These are phyloP conservation scores for Neohortaea acidophila DNA, from an alignment of 495 filamentous ascomycete genomes.

Conservation along the genomic window DNA sequence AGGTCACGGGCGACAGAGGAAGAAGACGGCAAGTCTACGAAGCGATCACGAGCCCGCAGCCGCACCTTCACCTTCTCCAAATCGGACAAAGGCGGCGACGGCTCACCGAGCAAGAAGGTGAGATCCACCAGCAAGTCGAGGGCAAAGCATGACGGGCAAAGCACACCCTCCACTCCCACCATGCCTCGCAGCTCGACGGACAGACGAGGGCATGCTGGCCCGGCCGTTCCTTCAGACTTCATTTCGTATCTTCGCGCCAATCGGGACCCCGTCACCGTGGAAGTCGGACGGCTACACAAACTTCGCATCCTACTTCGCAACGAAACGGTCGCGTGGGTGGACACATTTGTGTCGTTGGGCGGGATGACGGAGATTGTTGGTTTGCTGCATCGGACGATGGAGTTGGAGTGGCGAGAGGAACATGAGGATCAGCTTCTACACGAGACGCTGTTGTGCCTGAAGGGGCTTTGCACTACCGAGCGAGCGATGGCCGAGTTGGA, in stretches of 20 bases:
- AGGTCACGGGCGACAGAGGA: background rate
- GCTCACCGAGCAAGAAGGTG: conserved; percentile 46
- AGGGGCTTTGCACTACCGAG: conserved; percentile 84
- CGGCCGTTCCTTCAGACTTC: conserved; percentile 54
- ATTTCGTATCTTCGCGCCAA: conserved; percentile 64
- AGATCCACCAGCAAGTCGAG: conserved; percentile 30
- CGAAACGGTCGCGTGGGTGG: conserved; percentile 89
- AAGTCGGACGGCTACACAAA: conserved; percentile 90
- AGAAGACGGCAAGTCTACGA: conserved; percentile 11
- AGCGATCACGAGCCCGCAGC: conserved; percentile 44
- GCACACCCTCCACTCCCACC: background rate
- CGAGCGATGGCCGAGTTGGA: conserved; percentile 67
- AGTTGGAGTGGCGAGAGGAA: conserved; percentile 94
- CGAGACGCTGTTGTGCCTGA: conserved; percentile 83
- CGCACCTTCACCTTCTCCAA: conserved; percentile 62
- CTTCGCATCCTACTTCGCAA: conserved; percentile 78
- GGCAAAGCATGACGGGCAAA: conserved; percentile 29
- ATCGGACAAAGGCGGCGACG: conserved; percentile 27
- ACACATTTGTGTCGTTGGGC: conserved; percentile 71
- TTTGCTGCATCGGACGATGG: conserved; percentile 76
- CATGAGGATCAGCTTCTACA: conserved; percentile 89
- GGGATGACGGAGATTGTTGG: conserved; percentile 86
- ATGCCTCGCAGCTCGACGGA: conserved; percentile 33
- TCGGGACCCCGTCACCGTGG: conserved; percentile 62
- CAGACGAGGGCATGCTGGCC: conserved; percentile 27